Conservation (phyloP, 768 basidiomycete species). For the Leucosporidium yakuticum region DNA sequence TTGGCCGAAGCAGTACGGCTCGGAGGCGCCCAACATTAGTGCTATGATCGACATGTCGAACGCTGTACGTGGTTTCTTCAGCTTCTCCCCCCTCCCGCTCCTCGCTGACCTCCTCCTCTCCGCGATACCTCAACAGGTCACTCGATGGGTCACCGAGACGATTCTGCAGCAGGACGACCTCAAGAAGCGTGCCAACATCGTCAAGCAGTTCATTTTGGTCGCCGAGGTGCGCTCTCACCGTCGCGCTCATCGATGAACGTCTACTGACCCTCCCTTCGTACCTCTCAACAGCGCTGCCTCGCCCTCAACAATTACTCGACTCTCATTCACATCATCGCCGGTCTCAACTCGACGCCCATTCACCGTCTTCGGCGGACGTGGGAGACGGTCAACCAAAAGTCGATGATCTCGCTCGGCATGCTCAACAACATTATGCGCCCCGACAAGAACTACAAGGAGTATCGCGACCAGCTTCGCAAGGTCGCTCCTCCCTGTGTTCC, state of each 20-base stretch:
- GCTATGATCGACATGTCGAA: constrained; percentile 83
- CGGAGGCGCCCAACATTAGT: constrained; percentile 62
- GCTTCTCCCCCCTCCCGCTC: too few species aligned
- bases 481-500: constrained; percentile 92
- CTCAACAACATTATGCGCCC: constrained; percentile 88
- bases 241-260: not conserved
- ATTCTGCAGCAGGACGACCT: constrained; percentile 74
- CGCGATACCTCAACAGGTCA: constrained; percentile 59
- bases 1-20: constrained; percentile 61
- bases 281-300: constrained; percentile 65
- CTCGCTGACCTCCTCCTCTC: not conserved
- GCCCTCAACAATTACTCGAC: constrained; percentile 86
- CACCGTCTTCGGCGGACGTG: constrained; percentile 87
- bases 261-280: not conserved
- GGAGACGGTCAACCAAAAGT: constrained; percentile 74
- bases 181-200: constrained; percentile 66
- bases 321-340: constrained; percentile 94
- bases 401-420: constrained; percentile 63
- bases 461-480: constrained; percentile 71
- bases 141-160: constrained; percentile 83
- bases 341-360: constrained; percentile 87
- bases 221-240: constrained; percentile 67
- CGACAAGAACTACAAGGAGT: constrained; percentile 89
- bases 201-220: constrained; percentile 85
- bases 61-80: constrained; percentile 51